Conservation (phyloP, 768 basidiomycete species). For the Termitomyces titanicus region DNA sequence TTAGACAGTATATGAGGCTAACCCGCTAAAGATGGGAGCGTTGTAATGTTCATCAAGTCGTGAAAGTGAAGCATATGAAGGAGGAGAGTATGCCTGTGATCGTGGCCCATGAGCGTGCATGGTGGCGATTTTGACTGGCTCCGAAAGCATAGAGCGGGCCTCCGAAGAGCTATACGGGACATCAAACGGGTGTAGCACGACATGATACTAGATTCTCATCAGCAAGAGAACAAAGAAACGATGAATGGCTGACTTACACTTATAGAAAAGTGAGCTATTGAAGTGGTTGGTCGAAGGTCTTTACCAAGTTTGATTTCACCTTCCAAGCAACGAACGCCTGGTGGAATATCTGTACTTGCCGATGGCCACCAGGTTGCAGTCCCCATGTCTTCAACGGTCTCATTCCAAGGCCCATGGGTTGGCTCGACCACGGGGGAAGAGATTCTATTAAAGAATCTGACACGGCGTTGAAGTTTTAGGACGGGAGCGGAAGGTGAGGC, state of each 20-base stretch:
- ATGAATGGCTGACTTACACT: constrained; percentile 31
- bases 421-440: constrained; percentile 23
- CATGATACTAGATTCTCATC: constrained; percentile 34
- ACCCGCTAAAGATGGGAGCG: constrained; percentile 13
- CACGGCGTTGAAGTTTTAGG: constrained; percentile 36
- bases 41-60: constrained; percentile 27
- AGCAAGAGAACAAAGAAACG: background rate
- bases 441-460: constrained; percentile 38
- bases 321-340: constrained; percentile 39
- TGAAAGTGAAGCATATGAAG: constrained; percentile 38
- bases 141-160: constrained; percentile 36
- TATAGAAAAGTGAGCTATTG: constrained; percentile 49
- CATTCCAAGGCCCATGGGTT: constrained; percentile 41
- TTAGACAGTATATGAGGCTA: background rate
- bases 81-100: constrained; percentile 46
- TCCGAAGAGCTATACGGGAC: constrained; percentile 35
- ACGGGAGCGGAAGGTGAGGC: constrained; percentile 35
- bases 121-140: constrained; percentile 51
- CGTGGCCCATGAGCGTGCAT: constrained; percentile 48
- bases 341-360: constrained; percentile 22
- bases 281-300: constrained; percentile 46
- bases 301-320: constrained; percentile 52
- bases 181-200: constrained; percentile 44
- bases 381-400: constrained; percentile 39
- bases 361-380: constrained; percentile 49